A percentile compares a stretch with the other conserved stretches of the same genome.
phyloP scores from a whole-genome alignment of 1,284 basidiomycete genomes.

The Calocybe gambosa region DNA sequence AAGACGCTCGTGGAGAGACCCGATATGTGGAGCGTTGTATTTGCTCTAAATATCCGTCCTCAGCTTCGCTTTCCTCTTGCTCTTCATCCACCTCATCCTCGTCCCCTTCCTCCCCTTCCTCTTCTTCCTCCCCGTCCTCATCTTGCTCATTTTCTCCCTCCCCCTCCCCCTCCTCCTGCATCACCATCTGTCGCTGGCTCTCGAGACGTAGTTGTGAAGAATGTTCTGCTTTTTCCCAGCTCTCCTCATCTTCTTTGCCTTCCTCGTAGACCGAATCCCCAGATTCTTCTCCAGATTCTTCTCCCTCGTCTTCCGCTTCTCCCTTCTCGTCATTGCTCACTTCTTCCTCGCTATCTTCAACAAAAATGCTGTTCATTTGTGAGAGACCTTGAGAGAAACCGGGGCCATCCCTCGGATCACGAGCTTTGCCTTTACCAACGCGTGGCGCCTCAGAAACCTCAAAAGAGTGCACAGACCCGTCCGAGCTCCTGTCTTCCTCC shows the following conservation, averaged over 20 bases:
- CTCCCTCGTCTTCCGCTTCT: constrained; percentile 14
- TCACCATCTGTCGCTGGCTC: constrained; percentile 11
- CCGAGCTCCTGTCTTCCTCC: constrained; percentile 22
- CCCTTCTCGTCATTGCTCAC: constrained; percentile 25
- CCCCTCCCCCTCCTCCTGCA: constrained; percentile 20
- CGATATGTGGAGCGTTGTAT: background rate
- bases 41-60: constrained; percentile 22
- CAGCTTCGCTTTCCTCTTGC: constrained; percentile 4
- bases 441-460: constrained; percentile 43
- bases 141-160: constrained; percentile 20
- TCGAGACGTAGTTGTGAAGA: constrained; percentile 16
- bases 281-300: constrained; percentile 15
- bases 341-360: constrained; percentile 23
- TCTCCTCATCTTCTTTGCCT: constrained; percentile 10
- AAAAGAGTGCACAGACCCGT: constrained; percentile 44
- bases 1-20: constrained; percentile 4
- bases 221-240: constrained; percentile 15
- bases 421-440: constrained; percentile 51
- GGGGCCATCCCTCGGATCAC: constrained; percentile 53
- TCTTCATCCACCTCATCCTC: constrained; percentile 15
- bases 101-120: background rate
- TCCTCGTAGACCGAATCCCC: constrained; percentile 10
- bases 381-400: constrained; percentile 36
- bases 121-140: constrained; percentile 19
- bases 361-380: constrained; percentile 44